These are phyloP conservation scores for Erodium trifolium DNA, from an alignment of 441 rosid genomes.

Conservation along the genomic window DNA sequence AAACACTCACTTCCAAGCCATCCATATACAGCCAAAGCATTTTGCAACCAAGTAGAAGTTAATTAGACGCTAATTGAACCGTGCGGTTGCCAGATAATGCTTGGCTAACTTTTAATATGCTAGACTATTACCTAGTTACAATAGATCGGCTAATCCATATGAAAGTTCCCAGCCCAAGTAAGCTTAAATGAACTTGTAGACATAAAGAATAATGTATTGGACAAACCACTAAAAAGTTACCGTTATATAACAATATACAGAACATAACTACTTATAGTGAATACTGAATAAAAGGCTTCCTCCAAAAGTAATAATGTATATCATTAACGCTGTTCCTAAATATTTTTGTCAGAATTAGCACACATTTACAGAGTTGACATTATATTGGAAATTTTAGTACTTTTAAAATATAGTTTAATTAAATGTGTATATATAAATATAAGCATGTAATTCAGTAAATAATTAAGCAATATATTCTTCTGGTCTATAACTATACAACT, in stretches of 20 bases:
- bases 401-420: background rate
- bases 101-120: background rate
- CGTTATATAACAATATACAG: background rate
- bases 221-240: background rate
- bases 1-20: background rate
- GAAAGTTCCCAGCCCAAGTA: background rate
- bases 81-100: background rate
- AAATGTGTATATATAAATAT: background rate
- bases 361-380: background rate
- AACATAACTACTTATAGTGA: background rate
- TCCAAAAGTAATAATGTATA: background rate
- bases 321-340: background rate
- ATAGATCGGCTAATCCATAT: background rate
- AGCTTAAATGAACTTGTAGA: background rate
- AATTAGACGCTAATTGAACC: background rate
- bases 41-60: background rate
- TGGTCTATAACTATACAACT: background rate
- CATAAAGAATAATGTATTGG: background rate
- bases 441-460: background rate
- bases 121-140: background rate
- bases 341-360: background rate
- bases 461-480: background rate
- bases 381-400: background rate
- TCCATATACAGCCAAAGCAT: background rate
- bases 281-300: background rate